phyloP scores from a whole-genome alignment of 108 stramenopile species.

The Schizochytrium sp. region DNA sequence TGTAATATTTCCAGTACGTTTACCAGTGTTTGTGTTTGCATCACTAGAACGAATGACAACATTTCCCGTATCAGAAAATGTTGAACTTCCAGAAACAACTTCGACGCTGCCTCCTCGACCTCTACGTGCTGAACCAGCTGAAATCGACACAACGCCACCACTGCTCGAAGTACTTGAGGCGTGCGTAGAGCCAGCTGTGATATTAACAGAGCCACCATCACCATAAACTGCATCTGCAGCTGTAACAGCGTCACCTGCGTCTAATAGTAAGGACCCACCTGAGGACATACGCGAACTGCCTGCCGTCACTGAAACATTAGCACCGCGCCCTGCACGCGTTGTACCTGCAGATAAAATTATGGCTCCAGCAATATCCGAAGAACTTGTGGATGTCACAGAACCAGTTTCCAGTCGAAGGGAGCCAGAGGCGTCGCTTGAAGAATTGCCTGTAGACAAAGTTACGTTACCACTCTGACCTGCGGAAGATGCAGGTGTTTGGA shows the following conservation, averaged over 20 bases:
- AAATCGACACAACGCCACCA: neutral
- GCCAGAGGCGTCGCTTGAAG: neutral
- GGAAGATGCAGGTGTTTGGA: neutral
- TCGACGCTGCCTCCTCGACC: constrained; percentile 65
- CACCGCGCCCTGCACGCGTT: constrained; percentile 58
- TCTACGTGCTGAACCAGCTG: neutral
- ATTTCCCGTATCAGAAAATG: constrained; percentile 63
- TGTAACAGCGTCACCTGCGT: constrained; percentile 54
- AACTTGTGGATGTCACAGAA: neutral
- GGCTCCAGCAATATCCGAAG: neutral
- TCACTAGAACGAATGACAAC: constrained; percentile 66
- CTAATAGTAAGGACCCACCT: neutral
- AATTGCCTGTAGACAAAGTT: neutral
- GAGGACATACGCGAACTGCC: neutral
- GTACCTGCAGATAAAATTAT: neutral
- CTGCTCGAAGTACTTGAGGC: constrained; percentile 31
- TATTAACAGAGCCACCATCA: constrained; percentile 74
- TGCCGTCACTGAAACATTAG: constrained; percentile 63
- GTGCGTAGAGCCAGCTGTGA: constrained; percentile 64
- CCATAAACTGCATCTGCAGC: constrained; percentile 74
- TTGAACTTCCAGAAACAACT: constrained; percentile 64
- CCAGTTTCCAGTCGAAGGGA: neutral
- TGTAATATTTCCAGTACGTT: constrained; percentile 64
- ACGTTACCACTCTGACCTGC: neutral
- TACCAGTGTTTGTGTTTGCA: constrained; percentile 63